These are phyloP conservation scores for Agrocybe chaxingu DNA, from an alignment of 768 basidiomycete species.

Conservation along the genomic window DNA sequence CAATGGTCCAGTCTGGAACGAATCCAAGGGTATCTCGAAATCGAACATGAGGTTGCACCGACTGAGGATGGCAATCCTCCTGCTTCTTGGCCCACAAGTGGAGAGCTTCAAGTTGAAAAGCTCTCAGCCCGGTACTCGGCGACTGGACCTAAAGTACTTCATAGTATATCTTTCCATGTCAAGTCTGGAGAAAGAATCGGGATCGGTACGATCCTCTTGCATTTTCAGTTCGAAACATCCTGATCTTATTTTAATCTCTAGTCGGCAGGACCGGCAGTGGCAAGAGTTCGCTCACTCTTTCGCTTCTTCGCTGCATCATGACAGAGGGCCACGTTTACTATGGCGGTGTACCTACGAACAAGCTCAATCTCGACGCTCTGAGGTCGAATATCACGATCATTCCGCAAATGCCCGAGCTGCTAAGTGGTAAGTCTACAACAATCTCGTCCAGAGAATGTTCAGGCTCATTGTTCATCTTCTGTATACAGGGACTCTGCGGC, in stretches of 20 bases:
- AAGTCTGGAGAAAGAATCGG: slow-evolving; percentile 57
- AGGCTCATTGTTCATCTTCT: neutral
- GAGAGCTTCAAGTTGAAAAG: slow-evolving; percentile 50
- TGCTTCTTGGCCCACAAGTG: slow-evolving; percentile 65
- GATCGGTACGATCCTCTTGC: slow-evolving; percentile 17
- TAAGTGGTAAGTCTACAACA: slow-evolving; percentile 35
- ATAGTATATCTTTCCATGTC: slow-evolving; percentile 49
- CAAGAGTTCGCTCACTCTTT: slow-evolving; percentile 56
- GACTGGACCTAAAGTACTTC: slow-evolving; percentile 50
- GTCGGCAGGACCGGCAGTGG: slow-evolving; percentile 44
- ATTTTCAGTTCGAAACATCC: neutral
- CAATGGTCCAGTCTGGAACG: slow-evolving; percentile 45
- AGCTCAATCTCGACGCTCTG: slow-evolving; percentile 54
- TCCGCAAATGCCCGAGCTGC: slow-evolving; percentile 49
- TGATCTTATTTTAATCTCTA: slow-evolving; percentile 37
- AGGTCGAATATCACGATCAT: slow-evolving; percentile 62
- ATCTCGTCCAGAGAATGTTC: no score
- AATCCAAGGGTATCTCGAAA: slow-evolving; percentile 59
- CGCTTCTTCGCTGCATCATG: slow-evolving; percentile 54
- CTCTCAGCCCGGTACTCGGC: slow-evolving; percentile 55
- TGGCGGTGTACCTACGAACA: slow-evolving; percentile 49
- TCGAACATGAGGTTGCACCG: slow-evolving; percentile 53
- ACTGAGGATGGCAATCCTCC: slow-evolving; percentile 47
- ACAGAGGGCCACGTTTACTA: slow-evolving; percentile 59
- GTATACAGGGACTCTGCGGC: slow-evolving; percentile 49